phyloP scores from a whole-genome alignment of 2,329 filamentous ascomycete genomes.

The Colletotrichum chlorophyti region DNA sequence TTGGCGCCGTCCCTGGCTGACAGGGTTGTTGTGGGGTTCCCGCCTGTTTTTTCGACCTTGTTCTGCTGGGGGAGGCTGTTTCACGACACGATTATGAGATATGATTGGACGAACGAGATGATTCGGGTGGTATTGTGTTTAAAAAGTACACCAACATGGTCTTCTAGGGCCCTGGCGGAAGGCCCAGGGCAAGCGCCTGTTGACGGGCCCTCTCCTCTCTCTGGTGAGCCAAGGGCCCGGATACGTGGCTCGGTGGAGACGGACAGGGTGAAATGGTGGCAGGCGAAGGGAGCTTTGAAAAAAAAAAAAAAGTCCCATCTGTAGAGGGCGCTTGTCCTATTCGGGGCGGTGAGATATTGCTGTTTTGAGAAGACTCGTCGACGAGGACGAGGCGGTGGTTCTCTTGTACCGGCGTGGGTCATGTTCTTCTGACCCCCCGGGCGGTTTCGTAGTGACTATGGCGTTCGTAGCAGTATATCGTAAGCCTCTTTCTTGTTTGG shows the following conservation, averaged over 20 bases:
- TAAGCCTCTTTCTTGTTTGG: constrained; percentile 9
- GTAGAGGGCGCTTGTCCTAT: constrained; percentile 39
- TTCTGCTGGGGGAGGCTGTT: constrained; percentile 41
- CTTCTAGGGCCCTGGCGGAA: constrained; percentile 30
- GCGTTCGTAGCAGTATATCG: constrained; percentile 14
- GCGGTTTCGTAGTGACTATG: constrained; percentile 18
- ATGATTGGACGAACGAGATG: constrained; percentile 58
- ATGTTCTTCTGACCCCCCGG: background rate
- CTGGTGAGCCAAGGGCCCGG: too few species aligned
- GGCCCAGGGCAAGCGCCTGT: constrained; percentile 35
- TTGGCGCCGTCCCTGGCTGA: constrained; percentile 8
- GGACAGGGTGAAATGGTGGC: background rate
- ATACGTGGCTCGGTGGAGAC: constrained; percentile 5
- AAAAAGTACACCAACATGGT: constrained; percentile 53
- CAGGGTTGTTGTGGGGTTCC: constrained; percentile 12
- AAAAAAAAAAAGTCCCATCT: constrained; percentile 11
- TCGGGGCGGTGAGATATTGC: constrained; percentile 38
- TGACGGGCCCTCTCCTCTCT: background rate
- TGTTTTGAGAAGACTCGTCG: constrained; percentile 37
- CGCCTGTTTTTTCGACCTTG: background rate
- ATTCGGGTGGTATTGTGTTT: constrained; percentile 40
- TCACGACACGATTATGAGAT: constrained; percentile 53
- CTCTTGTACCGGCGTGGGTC: background rate
- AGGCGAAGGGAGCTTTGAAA: background rate
- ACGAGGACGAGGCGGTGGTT: background rate